These are phyloP conservation scores for Ophiognomonia clavigignenti-juglandacearum DNA, from an alignment of 2,329 filamentous ascomycete species.

Conservation along the genomic window DNA sequence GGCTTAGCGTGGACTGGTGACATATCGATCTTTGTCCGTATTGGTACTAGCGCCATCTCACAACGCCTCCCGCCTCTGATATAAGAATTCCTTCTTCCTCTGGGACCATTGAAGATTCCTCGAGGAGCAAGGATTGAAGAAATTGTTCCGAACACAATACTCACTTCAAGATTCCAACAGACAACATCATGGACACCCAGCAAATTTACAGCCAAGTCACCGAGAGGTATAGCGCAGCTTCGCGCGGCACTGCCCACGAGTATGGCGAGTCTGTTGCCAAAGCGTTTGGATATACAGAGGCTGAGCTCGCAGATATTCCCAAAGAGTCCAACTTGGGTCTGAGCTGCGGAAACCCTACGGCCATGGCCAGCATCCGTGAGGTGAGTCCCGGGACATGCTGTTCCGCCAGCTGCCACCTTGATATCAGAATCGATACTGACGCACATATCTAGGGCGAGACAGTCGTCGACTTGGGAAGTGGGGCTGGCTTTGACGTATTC, in stretches of 20 bases:
- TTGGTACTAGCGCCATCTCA: neutral
- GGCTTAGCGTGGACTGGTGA: conserved; percentile 10
- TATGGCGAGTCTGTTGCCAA: conserved; percentile 39
- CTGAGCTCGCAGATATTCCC: conserved; percentile 42
- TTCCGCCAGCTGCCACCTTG: too few species aligned
- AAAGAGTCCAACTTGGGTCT: conserved; percentile 46
- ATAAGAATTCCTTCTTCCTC: too few species aligned
- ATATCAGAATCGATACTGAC: neutral
- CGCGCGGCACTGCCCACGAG: conserved; percentile 22
- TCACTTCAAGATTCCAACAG: neutral
- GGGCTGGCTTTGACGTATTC: conserved; percentile 55
- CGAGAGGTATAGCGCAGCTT: conserved; percentile 30
- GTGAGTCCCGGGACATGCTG: too few species aligned
- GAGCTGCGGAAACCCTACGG: conserved; percentile 50
- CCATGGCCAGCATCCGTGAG: conserved; percentile 39
- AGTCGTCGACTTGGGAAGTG: conserved; percentile 52
- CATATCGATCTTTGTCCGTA: conserved; percentile 4
- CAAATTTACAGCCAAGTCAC: conserved; percentile 30
- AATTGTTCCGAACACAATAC: neutral
- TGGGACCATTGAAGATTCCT: too few species aligned
- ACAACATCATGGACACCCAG: conserved; percentile 23
- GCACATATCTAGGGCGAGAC: conserved; percentile 42
- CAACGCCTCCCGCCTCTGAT: neutral
- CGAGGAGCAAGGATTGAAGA: too few species aligned
- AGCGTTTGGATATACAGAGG: conserved; percentile 47